A percentile compares a stretch with the other conserved stretches of the same genome.
These are phyloP conservation scores for Pseudogymnoascus sp. DNA, from an alignment of 2,329 filamentous ascomycete genomes.

Conservation along the genomic window DNA sequence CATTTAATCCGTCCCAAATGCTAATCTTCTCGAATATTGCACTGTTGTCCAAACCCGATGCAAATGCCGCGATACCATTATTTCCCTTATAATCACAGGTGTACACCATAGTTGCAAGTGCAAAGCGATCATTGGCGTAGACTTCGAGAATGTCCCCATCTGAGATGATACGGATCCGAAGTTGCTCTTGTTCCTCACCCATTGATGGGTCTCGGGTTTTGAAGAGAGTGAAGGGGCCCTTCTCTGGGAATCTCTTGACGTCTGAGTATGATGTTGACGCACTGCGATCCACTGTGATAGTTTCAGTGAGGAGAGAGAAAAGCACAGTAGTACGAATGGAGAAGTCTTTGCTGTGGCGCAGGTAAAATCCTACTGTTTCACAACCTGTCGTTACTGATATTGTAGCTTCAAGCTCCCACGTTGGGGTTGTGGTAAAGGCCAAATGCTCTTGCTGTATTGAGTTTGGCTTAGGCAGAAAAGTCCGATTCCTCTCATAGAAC, in stretches of 20 bases:
- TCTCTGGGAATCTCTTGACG: neutral
- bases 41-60: neutral
- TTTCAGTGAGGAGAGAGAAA: neutral
- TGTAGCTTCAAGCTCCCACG: neutral
- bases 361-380: neutral
- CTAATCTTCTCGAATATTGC: neutral
- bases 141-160: slow-evolving; percentile 20
- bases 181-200: neutral
- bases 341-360: neutral
- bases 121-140: slow-evolving; percentile 19
- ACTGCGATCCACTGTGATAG: slow-evolving; percentile 12
- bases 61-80: neutral
- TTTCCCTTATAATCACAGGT: slow-evolving; percentile 2
- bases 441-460: neutral
- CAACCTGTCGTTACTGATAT: neutral
- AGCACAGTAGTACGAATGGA: neutral
- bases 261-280: neutral
- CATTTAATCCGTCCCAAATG: neutral
- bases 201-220: neutral
- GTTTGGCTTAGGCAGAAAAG: neutral
- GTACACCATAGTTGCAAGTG: slow-evolving; percentile 18
- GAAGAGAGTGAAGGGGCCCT: neutral
- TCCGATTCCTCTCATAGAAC: neutral
- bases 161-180: slow-evolving; percentile 13
- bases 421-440: neutral